Percentiles rank a stretch among this genome's conserved stretches.
Conservation (phyloP, 495 filamentous ascomycete genomes). For the Cercophora newfieldiana region DNA sequence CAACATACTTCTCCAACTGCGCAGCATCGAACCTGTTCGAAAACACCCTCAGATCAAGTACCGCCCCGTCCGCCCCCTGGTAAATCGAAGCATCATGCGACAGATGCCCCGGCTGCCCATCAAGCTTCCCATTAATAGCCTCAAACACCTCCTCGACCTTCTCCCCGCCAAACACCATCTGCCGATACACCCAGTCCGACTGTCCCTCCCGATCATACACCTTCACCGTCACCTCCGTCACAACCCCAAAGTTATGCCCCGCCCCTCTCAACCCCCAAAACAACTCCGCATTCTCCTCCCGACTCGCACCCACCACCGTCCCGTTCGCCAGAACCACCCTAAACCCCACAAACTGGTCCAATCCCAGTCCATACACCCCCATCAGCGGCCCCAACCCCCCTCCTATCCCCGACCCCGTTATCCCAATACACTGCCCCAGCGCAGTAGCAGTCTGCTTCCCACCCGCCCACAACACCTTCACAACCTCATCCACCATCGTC, state of each 20-base stretch:
- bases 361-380: slow-evolving; percentile 57
- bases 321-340: slow-evolving; percentile 59
- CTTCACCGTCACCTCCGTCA: slow-evolving; percentile 48
- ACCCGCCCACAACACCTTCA: slow-evolving; percentile 30
- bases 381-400: slow-evolving; percentile 61
- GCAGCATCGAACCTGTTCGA: background rate
- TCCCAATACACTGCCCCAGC: slow-evolving; percentile 53
- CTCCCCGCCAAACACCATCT: slow-evolving; percentile 46
- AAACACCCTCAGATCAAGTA: background rate
- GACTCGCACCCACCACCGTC: slow-evolving; percentile 31
- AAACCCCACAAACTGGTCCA: slow-evolving; percentile 54
- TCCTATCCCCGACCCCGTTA: slow-evolving; percentile 55
- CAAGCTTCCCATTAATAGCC: slow-evolving; percentile 37
- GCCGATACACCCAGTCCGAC: slow-evolving; percentile 39
- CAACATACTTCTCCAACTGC: background rate
- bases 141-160: slow-evolving; percentile 52
- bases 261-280: slow-evolving; percentile 60
- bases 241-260: slow-evolving; percentile 63
- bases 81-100: slow-evolving; percentile 46
- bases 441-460: slow-evolving; percentile 48
- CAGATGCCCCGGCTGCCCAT: slow-evolving; percentile 36
- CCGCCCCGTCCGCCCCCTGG: background rate
- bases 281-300: slow-evolving; percentile 43
- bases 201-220: slow-evolving; percentile 45
- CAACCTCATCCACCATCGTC: slow-evolving; percentile 29